Evolutionary conservation across 2,329 filamentous ascomycete species (phyloP).

Genomic region (Diaporthe citrichinensis): DNA sequence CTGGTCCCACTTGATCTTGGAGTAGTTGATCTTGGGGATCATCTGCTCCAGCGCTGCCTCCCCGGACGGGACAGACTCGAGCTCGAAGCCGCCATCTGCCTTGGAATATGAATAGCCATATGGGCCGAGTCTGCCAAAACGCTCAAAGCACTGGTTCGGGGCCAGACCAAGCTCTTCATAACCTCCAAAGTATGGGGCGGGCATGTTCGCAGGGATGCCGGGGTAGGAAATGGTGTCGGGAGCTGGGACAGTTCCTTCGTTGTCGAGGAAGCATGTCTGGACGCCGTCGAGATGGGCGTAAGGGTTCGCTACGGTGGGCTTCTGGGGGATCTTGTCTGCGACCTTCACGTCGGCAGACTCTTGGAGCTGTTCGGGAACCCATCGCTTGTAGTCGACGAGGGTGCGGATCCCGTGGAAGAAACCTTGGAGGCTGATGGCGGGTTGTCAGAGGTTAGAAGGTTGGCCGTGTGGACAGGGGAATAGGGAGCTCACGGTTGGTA

Average conservation of each 20-base stretch:
- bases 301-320: slow-evolving; percentile 34
- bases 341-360: slow-evolving; percentile 37
- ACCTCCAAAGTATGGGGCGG: slow-evolving; percentile 73
- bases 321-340: slow-evolving; percentile 34
- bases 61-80: slow-evolving; percentile 73
- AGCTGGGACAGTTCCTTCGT: slow-evolving; percentile 60
- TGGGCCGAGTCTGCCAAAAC: slow-evolving; percentile 78
- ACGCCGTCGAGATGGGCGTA: slow-evolving; percentile 42
- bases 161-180: slow-evolving; percentile 73
- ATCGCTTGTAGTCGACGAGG: slow-evolving; percentile 40
- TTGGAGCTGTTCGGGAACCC: slow-evolving; percentile 40
- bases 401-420: slow-evolving; percentile 41
- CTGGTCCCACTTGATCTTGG: slow-evolving; percentile 77
- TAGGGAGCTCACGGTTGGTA: slow-evolving; percentile 35
- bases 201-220: slow-evolving; percentile 73
- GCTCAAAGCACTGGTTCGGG: slow-evolving; percentile 75
- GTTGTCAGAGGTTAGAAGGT: neutral
- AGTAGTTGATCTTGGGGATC: slow-evolving; percentile 67
- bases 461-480: neutral
- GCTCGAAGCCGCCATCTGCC: slow-evolving; percentile 72
- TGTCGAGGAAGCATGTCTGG: slow-evolving; percentile 63
- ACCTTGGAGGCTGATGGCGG: slow-evolving; percentile 32
- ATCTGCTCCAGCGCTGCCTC: slow-evolving; percentile 66
- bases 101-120: slow-evolving; percentile 75
- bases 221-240: slow-evolving; percentile 70